A percentile compares a stretch with the other conserved stretches of the same genome.
Conservation (phyloP, 495 filamentous ascomycete species). For the Lasiosphaeris hirsuta region DNA sequence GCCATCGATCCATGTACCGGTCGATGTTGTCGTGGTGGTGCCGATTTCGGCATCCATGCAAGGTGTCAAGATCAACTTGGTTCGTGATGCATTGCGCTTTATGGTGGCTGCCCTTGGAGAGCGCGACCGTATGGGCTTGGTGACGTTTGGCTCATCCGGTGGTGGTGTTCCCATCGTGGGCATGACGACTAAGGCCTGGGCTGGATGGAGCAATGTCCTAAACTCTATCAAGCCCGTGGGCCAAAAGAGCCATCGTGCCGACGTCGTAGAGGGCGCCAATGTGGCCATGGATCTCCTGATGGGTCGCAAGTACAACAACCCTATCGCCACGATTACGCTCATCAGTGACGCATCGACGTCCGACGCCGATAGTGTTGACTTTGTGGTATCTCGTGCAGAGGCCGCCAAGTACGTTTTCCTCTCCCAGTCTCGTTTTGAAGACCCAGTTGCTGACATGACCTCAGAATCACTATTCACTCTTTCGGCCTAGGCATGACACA, state of each 20-base stretch:
- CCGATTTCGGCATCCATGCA: conserved; percentile 99
- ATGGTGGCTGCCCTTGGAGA: conserved; percentile 90
- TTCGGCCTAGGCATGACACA: conserved; percentile 96
- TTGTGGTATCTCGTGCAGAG: conserved; percentile 96
- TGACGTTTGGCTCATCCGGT: conserved; percentile 94
- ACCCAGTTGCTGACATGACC: conserved; percentile 15
- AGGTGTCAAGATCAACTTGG: conserved; percentile 91
- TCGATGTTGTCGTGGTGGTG: conserved; percentile 95
- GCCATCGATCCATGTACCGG: conserved; percentile 77
- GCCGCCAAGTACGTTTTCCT: conserved; percentile 76
- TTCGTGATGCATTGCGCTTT: conserved; percentile 92
- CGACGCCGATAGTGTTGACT: conserved; percentile 93
- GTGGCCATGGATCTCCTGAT: conserved; percentile 98
- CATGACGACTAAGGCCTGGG: conserved; percentile 94
- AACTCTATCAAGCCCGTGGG: conserved; percentile 88
- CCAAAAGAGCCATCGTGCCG: conserved; percentile 93
- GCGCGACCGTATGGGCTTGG: conserved; percentile 91
- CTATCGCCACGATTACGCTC: conserved; percentile 90
- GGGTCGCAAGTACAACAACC: conserved; percentile 95
- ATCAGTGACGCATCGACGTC: conserved; percentile 99
- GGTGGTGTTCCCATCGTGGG: conserved; percentile 95
- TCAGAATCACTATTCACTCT: conserved; percentile 89
- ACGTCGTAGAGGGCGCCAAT: conserved; percentile 97
- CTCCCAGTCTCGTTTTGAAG: not conserved
- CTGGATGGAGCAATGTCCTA: conserved; percentile 84